Percentiles rank a stretch among this genome's conserved stretches.
phyloP scores from a whole-genome alignment of 495 filamentous ascomycete species.

The Alectoria sarmentosa region DNA sequence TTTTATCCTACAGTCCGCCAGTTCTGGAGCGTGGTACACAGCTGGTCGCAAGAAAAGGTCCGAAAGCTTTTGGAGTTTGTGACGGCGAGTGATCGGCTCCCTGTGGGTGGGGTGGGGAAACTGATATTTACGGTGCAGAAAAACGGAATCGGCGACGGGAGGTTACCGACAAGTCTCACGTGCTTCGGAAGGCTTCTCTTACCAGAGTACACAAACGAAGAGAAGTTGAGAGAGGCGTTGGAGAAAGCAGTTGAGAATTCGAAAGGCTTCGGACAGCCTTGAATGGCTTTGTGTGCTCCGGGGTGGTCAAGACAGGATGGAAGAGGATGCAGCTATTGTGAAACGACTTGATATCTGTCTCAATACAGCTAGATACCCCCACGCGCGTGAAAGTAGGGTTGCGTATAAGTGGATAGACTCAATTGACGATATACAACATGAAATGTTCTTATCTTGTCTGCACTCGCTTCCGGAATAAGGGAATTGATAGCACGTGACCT shows the following conservation, averaged over 20 bases:
- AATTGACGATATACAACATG: neutral
- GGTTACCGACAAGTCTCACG: conserved; percentile 75
- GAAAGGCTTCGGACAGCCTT: conserved; percentile 70
- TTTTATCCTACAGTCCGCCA: conserved; percentile 58
- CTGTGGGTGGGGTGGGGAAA: conserved; percentile 71
- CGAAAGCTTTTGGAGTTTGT: conserved; percentile 83
- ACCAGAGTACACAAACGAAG: conserved; percentile 67
- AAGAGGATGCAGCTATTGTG: neutral
- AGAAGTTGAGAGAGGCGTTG: conserved; percentile 66
- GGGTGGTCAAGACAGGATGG: neutral
- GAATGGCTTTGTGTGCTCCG: neutral
- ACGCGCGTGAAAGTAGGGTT: neutral
- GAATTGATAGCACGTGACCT: neutral
- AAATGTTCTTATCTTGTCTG: neutral
- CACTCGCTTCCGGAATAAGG: neutral
- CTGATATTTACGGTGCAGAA: conserved; percentile 77
- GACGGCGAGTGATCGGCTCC: conserved; percentile 84
- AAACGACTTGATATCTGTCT: neutral
- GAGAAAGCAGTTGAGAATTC: conserved; percentile 77
- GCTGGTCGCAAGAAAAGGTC: conserved; percentile 49
- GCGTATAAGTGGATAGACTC: neutral
- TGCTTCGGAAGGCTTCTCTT: conserved; percentile 84
- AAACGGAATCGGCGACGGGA: conserved; percentile 55
- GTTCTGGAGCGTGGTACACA: conserved; percentile 74
- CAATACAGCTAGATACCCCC: neutral